Evolutionary conservation across 352 stramenopile species (phyloP).

Genomic region (Achlya hypogyna): DNA sequence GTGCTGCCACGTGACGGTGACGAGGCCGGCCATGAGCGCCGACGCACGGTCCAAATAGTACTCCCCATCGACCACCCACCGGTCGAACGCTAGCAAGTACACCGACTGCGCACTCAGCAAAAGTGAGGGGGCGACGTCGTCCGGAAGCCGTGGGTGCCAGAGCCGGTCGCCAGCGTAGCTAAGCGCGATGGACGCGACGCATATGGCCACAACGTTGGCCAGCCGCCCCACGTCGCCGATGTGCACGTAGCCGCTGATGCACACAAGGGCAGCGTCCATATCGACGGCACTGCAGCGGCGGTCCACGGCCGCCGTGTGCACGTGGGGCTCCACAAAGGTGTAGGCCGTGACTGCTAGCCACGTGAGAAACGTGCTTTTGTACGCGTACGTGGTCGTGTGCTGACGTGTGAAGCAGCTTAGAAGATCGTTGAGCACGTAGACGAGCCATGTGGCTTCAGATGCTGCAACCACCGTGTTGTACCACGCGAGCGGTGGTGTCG

Average conservation of each 20-base stretch:
- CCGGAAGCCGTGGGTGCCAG: neutral
- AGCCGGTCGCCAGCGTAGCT: neutral
- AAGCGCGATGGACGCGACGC: neutral
- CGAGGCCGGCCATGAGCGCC: conserved; percentile 1
- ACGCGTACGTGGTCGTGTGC: neutral
- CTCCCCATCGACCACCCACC: neutral
- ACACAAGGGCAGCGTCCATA: neutral
- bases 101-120: neutral
- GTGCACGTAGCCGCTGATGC: neutral
- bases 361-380: neutral
- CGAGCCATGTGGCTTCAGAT: conserved; percentile 1
- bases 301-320: neutral
- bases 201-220: neutral
- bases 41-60: neutral
- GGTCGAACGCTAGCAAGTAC: neutral
- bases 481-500: neutral
- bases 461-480: neutral
- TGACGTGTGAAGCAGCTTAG: neutral
- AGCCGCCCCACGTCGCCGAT: neutral
- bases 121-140: neutral
- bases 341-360: neutral
- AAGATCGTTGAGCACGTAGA: conserved; percentile 16
- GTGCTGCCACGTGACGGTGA: neutral
- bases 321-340: neutral
- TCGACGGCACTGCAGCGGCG: neutral